Percentiles rank a stretch among this genome's conserved stretches.
These are phyloP conservation scores for Lactarius quietus DNA, from an alignment of 768 basidiomycete species.

Conservation along the genomic window DNA sequence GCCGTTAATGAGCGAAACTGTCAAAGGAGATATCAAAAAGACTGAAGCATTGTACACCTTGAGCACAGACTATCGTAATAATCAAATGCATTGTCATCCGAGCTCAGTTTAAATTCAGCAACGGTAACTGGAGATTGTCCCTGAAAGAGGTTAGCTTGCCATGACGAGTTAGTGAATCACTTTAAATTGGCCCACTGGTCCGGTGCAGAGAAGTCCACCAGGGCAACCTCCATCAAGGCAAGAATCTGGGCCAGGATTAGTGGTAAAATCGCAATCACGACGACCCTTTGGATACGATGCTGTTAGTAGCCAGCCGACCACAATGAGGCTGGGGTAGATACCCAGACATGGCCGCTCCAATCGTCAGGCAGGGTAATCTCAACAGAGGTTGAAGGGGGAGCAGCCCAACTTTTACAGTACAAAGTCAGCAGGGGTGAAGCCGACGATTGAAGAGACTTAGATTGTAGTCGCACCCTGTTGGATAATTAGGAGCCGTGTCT, in stretches of 20 bases:
- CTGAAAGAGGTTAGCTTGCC: too few relatives aligned
- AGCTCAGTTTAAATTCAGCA: conserved; percentile 36
- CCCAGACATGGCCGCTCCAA: conserved; percentile 41
- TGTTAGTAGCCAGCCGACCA: background rate
- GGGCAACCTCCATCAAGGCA: conserved; percentile 42
- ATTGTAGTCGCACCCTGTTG: too few relatives aligned
- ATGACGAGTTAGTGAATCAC: too few relatives aligned
- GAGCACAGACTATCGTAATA: conserved; percentile 33
- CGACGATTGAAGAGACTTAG: too few relatives aligned
- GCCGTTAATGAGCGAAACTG: conserved; percentile 33
- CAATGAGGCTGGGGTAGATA: conserved; percentile 8
- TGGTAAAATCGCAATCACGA: too few relatives aligned
- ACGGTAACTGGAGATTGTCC: too few relatives aligned
- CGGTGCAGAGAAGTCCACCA: conserved; percentile 39
- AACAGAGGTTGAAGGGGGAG: conserved; percentile 28
- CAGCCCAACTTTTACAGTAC: too few relatives aligned
- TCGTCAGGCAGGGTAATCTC: conserved; percentile 38
- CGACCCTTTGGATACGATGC: conserved; percentile 32
- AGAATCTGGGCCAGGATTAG: conserved; percentile 34
- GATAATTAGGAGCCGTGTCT: too few relatives aligned
- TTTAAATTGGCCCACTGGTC: too few relatives aligned
- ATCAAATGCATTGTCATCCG: conserved; percentile 27
- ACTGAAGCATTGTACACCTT: background rate
- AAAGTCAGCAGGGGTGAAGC: too few relatives aligned
- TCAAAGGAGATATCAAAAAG: conserved; percentile 23